Conservation (phyloP, 495 filamentous ascomycete genomes). For the Tuber magnatum region DNA sequence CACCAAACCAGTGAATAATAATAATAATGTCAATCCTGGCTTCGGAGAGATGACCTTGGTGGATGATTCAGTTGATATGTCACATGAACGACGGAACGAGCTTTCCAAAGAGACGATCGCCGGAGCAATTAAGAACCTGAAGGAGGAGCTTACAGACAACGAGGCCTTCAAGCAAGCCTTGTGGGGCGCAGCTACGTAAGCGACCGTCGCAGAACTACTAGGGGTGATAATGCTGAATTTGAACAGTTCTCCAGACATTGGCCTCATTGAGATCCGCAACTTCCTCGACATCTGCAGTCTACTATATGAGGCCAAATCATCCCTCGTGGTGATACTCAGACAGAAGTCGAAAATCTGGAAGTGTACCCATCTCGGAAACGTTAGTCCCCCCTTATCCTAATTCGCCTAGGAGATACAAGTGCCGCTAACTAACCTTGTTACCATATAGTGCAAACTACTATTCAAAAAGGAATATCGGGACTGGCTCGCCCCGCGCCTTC, state of each 20-base stretch:
- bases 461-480: slow-evolving; percentile 16
- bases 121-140: slow-evolving; percentile 68
- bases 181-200: slow-evolving; percentile 59
- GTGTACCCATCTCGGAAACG: slow-evolving; percentile 57
- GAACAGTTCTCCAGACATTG: slow-evolving; percentile 55
- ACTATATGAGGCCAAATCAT: slow-evolving; percentile 61
- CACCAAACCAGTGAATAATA: slow-evolving; percentile 38
- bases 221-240: neutral
- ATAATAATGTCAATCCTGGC: slow-evolving; percentile 39
- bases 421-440: slow-evolving; percentile 10
- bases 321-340: slow-evolving; percentile 56
- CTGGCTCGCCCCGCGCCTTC: neutral
- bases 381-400: slow-evolving; percentile 35
- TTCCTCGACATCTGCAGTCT: slow-evolving; percentile 68
- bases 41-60: slow-evolving; percentile 71
- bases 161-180: slow-evolving; percentile 58
- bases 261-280: slow-evolving; percentile 64
- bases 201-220: slow-evolving; percentile 7
- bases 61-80: slow-evolving; percentile 56
- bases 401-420: neutral
- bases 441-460: slow-evolving; percentile 26
- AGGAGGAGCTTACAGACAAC: slow-evolving; percentile 59
- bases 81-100: slow-evolving; percentile 60
- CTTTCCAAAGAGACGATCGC: slow-evolving; percentile 66
- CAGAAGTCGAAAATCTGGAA: slow-evolving; percentile 63